Evolutionary conservation across 2,329 filamentous ascomycete genomes (phyloP).

Genomic region (Aspergillus aculeatinus): DNA sequence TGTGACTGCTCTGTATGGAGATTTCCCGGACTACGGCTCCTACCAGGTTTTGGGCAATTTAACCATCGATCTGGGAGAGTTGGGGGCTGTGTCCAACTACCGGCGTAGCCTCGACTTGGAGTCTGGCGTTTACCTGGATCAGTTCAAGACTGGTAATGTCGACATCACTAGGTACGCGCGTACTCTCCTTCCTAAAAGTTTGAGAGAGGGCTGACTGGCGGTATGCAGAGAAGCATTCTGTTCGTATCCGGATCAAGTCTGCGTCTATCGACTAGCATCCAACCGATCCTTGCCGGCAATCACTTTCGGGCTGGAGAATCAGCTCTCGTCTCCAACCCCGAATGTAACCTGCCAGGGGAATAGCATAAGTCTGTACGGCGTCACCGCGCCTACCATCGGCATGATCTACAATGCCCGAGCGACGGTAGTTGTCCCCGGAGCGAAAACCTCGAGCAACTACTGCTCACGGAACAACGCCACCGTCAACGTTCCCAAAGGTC

Average conservation of each 20-base stretch:
- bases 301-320: slow-evolving; percentile 46
- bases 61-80: slow-evolving; percentile 17
- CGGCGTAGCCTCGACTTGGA: slow-evolving; percentile 19
- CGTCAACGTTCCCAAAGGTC: neutral
- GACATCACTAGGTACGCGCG: slow-evolving; percentile 1
- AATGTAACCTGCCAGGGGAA: slow-evolving; percentile 35
- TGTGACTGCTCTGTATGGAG: slow-evolving; percentile 18
- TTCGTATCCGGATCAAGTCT: slow-evolving; percentile 41
- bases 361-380: slow-evolving; percentile 37
- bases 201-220: neutral
- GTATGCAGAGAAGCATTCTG: slow-evolving; percentile 16
- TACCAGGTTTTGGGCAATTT: slow-evolving; percentile 26
- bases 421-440: slow-evolving; percentile 30
- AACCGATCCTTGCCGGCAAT: slow-evolving; percentile 40
- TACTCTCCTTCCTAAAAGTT: neutral
- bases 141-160: neutral
- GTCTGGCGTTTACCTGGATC: slow-evolving; percentile 8
- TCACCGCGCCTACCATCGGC: slow-evolving; percentile 35
- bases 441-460: slow-evolving; percentile 27
- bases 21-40: slow-evolving; percentile 20
- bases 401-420: slow-evolving; percentile 25
- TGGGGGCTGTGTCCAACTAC: slow-evolving; percentile 14
- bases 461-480: neutral
- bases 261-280: slow-evolving; percentile 39
- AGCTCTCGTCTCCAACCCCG: slow-evolving; percentile 30